Evolutionary conservation across 2,329 filamentous ascomycete species (phyloP).

Genomic region (Exophiala dermatitidis): DNA sequence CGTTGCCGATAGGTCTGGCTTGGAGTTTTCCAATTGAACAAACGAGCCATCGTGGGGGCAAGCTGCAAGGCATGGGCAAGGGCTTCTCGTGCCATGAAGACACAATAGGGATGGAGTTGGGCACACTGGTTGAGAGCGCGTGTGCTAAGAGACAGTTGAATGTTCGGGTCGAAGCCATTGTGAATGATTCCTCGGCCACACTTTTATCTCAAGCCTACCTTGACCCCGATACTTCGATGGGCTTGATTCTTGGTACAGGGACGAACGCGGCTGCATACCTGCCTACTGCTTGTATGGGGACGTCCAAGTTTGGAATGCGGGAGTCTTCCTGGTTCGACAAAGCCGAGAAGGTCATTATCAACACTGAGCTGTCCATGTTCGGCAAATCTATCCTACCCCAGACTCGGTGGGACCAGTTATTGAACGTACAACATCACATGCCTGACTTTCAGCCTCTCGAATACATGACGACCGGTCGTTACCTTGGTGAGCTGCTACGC

Average conservation of each 20-base stretch:
- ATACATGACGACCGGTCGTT: conserved; percentile 57
- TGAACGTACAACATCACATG: conserved; percentile 50
- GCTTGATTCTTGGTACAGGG: conserved; percentile 58
- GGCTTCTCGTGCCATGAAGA: conserved; percentile 56
- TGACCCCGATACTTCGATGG: conserved; percentile 54
- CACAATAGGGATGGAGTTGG: conserved; percentile 53
- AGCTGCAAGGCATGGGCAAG: conserved; percentile 57
- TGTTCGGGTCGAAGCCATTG: conserved; percentile 54
- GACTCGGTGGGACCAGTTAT: conserved; percentile 55
- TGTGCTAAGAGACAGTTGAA: conserved; percentile 50
- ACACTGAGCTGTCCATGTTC: conserved; percentile 62
- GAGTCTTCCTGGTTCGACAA: conserved; percentile 49
- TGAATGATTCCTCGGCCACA: conserved; percentile 58
- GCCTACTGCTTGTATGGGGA: conserved; percentile 48
- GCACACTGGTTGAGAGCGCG: conserved; percentile 52
- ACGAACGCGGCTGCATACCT: conserved; percentile 59
- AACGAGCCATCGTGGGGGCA: conserved; percentile 52
- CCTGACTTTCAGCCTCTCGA: conserved; percentile 61
- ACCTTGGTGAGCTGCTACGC: conserved; percentile 57
- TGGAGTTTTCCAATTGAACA: conserved; percentile 63
- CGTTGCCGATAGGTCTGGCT: conserved; percentile 53
- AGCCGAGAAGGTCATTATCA: conserved; percentile 56
- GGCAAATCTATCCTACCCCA: conserved; percentile 50
- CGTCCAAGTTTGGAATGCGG: conserved; percentile 50
- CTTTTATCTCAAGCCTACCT: conserved; percentile 56